These are phyloP conservation scores for Gaertneriomyces sp. DNA, from an alignment of 192 early-diverging fungal species.

Conservation along the genomic window DNA sequence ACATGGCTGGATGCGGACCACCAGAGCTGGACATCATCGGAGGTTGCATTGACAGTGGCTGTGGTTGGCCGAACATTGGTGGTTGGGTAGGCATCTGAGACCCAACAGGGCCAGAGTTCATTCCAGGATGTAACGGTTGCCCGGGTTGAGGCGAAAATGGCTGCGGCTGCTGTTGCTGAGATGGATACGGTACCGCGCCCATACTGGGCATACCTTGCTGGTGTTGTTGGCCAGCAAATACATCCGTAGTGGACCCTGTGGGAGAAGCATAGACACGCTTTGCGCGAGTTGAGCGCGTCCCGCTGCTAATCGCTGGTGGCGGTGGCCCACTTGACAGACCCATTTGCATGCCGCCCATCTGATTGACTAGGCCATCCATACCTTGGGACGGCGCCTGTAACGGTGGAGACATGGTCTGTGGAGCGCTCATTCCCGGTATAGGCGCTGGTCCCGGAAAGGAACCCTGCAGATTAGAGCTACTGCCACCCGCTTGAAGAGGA, in stretches of 20 bases:
- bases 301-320: background rate
- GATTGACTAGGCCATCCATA: slow-evolving; percentile 7
- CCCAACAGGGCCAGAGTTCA: too few species aligned
- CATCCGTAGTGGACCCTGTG: background rate
- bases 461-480: too few species aligned
- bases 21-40: background rate
- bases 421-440: background rate
- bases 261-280: slow-evolving; percentile 23
- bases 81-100: too few species aligned
- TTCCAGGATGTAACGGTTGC: too few species aligned
- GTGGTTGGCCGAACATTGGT: too few species aligned
- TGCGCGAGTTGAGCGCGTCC: slow-evolving; percentile 1
- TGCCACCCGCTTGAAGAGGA: too few species aligned
- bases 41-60: background rate
- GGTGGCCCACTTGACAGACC: background rate
- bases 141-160: too few species aligned
- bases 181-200: too few species aligned
- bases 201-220: too few species aligned
- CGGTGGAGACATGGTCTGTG: background rate
- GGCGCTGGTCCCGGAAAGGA: background rate
- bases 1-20: too few species aligned
- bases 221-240: background rate
- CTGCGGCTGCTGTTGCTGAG: too few species aligned
- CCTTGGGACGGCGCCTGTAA: background rate
- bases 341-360: slow-evolving; percentile 22